Evolutionary conservation across 1,284 basidiomycete genomes (phyloP).

Genomic region (Malassezia globosa): DNA sequence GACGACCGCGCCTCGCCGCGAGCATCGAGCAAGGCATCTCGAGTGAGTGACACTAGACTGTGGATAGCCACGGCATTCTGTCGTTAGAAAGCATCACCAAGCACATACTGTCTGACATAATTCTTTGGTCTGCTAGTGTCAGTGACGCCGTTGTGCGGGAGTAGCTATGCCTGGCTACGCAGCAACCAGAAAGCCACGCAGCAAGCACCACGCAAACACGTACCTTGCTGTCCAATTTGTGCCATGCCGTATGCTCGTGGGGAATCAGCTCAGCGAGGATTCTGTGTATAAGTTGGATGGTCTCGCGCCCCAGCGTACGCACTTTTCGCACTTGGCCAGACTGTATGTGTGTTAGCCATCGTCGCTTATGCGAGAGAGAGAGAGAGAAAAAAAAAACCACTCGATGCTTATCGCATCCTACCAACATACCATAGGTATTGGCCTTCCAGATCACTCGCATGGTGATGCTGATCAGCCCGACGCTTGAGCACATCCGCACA

Average conservation of each 20-base stretch:
- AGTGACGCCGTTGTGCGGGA: too few species aligned
- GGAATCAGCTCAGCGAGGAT: constrained; percentile 23
- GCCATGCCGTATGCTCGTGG: constrained; percentile 14
- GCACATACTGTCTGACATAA: too few species aligned
- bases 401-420: neutral
- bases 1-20: neutral
- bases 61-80: constrained; percentile 9
- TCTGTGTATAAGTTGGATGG: neutral
- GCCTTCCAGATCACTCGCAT: constrained; percentile 5
- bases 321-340: constrained; percentile 20
- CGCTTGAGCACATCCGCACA: constrained; percentile 12
- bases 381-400: too few species aligned
- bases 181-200: too few species aligned
- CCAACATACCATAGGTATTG: constrained; percentile 16
- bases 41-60: constrained; percentile 5
- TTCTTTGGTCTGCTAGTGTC: too few species aligned
- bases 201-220: too few species aligned
- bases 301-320: too few species aligned
- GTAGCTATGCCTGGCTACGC: too few species aligned
- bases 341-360: constrained; percentile 8
- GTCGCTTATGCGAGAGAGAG: too few species aligned
- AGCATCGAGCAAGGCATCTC: constrained; percentile 3
- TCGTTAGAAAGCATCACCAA: constrained; percentile 7
- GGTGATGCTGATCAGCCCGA: constrained; percentile 14
- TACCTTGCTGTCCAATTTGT: constrained; percentile 6